Evolutionary conservation across 805 yeast genomes (phyloP).

Genomic region (Starmerella davenportii): DNA sequence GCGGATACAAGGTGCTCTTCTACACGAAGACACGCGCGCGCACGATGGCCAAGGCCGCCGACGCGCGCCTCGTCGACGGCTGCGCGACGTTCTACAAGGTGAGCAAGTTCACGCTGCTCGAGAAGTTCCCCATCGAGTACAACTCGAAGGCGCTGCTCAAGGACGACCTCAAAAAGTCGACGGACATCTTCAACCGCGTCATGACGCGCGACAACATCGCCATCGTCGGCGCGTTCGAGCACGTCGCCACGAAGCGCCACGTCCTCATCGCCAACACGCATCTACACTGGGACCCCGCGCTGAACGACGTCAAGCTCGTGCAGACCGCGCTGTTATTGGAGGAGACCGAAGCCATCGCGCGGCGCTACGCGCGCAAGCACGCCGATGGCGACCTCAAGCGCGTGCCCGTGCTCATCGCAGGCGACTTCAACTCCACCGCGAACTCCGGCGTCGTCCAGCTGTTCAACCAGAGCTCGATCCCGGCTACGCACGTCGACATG

Average conservation of each 20-base stretch:
- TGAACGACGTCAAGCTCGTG: slow-evolving; percentile 86
- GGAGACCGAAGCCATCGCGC: slow-evolving; percentile 54
- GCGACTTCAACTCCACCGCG: slow-evolving; percentile 81
- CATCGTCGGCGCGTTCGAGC: slow-evolving; percentile 55
- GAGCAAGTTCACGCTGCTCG: slow-evolving; percentile 49
- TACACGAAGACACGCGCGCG: slow-evolving; percentile 82
- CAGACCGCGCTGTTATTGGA: slow-evolving; percentile 86
- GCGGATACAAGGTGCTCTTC: slow-evolving; percentile 68
- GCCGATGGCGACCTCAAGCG: slow-evolving; percentile 31
- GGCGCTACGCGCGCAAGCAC: slow-evolving; percentile 27
- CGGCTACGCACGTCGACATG: slow-evolving; percentile 54
- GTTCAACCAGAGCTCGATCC: slow-evolving; percentile 63
- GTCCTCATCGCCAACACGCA: slow-evolving; percentile 76
- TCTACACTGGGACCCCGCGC: slow-evolving; percentile 96
- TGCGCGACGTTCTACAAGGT: slow-evolving; percentile 84
- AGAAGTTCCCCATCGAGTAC: slow-evolving; percentile 62
- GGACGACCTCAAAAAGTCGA: slow-evolving; percentile 78
- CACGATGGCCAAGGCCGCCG: slow-evolving; percentile 56
- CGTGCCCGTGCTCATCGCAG: slow-evolving; percentile 70
- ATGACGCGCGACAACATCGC: slow-evolving; percentile 94
- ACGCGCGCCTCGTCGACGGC: slow-evolving; percentile 86
- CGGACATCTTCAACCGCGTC: slow-evolving; percentile 86
- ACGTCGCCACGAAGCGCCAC: slow-evolving; percentile 49
- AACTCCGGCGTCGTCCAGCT: slow-evolving; percentile 87
- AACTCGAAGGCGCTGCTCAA: slow-evolving; percentile 30